Conservation (phyloP, 2,329 filamentous ascomycete genomes). For the Drechslerella dactyloides region DNA sequence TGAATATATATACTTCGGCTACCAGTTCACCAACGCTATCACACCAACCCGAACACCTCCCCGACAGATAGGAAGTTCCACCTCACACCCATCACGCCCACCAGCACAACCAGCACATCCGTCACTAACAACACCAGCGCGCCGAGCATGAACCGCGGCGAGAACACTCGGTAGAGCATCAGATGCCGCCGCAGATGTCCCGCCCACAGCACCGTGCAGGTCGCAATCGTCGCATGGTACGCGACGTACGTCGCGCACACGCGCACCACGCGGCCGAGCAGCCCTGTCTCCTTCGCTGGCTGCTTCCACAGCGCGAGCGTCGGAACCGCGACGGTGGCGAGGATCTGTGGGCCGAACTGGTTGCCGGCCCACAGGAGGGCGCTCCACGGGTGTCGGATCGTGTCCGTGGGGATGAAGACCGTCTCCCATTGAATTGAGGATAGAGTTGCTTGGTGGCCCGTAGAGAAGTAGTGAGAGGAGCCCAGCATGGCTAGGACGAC, state of each 20-base stretch:
- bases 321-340: constrained; percentile 79
- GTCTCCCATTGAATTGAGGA: constrained; percentile 93
- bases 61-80: constrained; percentile 78
- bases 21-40: too few species aligned
- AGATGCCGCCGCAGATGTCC: constrained; percentile 86
- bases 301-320: constrained; percentile 88
- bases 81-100: constrained; percentile 76
- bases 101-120: constrained; percentile 64
- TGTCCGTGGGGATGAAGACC: constrained; percentile 81
- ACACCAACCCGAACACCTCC: constrained; percentile 84
- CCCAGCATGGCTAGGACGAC: constrained; percentile 85
- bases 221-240: constrained; percentile 80
- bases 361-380: constrained; percentile 82
- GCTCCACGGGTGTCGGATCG: constrained; percentile 86
- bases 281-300: constrained; percentile 68
- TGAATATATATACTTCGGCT: neutral
- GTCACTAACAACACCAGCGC: constrained; percentile 74
- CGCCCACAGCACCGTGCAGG: constrained; percentile 89
- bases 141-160: constrained; percentile 86
- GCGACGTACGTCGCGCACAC: constrained; percentile 76
- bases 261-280: constrained; percentile 74
- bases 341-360: constrained; percentile 85
- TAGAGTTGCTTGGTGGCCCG: constrained; percentile 88
- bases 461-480: constrained; percentile 96
- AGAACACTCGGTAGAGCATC: constrained; percentile 96